Evolutionary conservation across 768 basidiomycete species (phyloP), one percentile per base, ranked within the genome.

Genomic region (Leccinum olivaceopallidum): DNA sequence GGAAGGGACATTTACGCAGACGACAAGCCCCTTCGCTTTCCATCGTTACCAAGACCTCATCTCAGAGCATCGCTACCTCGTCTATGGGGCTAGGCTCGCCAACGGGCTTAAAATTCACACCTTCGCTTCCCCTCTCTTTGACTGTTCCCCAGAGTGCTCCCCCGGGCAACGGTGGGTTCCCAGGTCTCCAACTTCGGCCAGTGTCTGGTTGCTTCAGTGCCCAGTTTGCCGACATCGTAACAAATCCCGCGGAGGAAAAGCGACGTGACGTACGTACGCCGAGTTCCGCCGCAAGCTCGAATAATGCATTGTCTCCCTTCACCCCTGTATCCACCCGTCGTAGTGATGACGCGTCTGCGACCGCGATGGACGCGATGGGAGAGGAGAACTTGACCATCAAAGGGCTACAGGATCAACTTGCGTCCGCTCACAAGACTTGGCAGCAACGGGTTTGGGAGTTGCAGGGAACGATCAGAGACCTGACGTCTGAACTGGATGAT

Each of bases 381-480:
- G 80, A 83, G 57, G 81, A 81, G 37, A 70, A 79, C 50, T 64
- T 78, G 24, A 71, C 81, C 32, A 77, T 89, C 42, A 78, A 79
- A 60, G 75, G 79, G 20, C 72, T 90, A 37, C 88, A 86, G 67
- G 84, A 89, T 34, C 85, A 90, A 69, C 76, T 91, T 39, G 67
- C 75, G 39, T 76, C 78, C 9, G 74, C 85, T 26, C 85, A 86
- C 57, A 80, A 81, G 63, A 82, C 81, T 22, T 91, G 88, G 87
- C 87, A 90, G 67, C 82, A 79, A 59, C 86, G 89, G 60, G 81
- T 91, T 55, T 85, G 82, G 86, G 90, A 92, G 67, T 75, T 93
- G 55, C 89, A 89, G 68, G 82, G 83, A 13, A 88, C 89, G 69
- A 82, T 93, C 50, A 82, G 83, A 53, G 86, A 88, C 69, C 76